Evolutionary conservation across 2,329 filamentous ascomycete genomes (phyloP).

Genomic region (Penicillium frequentans): DNA sequence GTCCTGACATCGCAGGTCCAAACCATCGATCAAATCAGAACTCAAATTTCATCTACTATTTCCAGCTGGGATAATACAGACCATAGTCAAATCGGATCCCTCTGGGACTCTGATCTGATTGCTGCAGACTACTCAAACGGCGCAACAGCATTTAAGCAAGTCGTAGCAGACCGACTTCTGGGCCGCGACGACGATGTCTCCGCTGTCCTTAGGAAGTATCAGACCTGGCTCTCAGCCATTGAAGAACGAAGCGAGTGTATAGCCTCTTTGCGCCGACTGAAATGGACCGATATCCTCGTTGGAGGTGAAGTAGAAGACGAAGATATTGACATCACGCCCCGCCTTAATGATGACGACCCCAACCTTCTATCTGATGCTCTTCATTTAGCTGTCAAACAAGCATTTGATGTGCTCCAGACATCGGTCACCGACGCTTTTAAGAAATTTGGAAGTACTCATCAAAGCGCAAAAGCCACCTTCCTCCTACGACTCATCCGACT

Average conservation of each 20-base stretch:
- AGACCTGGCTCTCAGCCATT: constrained; percentile 73
- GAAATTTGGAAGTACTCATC: constrained; percentile 46
- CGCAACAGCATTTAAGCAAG: constrained; percentile 66
- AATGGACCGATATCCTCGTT: constrained; percentile 41
- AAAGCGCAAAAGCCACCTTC: constrained; percentile 59
- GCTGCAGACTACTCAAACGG: constrained; percentile 66
- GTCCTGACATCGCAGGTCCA: constrained; percentile 65
- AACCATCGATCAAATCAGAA: constrained; percentile 65
- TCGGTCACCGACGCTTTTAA: constrained; percentile 45
- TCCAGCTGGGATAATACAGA: constrained; percentile 59
- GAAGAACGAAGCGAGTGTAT: constrained; percentile 45
- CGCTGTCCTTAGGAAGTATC: constrained; percentile 62
- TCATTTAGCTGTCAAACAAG: constrained; percentile 54
- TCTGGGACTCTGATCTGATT: constrained; percentile 69
- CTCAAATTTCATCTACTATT: constrained; percentile 63
- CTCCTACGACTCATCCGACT: constrained; percentile 73
- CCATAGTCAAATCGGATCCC: constrained; percentile 52
- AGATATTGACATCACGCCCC: constrained; percentile 31
- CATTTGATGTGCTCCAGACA: constrained; percentile 56
- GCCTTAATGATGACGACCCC: constrained; percentile 73
- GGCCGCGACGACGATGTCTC: constrained; percentile 70
- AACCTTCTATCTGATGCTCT: constrained; percentile 61
- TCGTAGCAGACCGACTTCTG: constrained; percentile 67
- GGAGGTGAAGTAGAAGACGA: constrained; percentile 42
- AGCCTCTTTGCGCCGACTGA: constrained; percentile 34